phyloP scores from a whole-genome alignment of 495 filamentous ascomycete genomes.

The Annulohypoxylon maeteangense region DNA sequence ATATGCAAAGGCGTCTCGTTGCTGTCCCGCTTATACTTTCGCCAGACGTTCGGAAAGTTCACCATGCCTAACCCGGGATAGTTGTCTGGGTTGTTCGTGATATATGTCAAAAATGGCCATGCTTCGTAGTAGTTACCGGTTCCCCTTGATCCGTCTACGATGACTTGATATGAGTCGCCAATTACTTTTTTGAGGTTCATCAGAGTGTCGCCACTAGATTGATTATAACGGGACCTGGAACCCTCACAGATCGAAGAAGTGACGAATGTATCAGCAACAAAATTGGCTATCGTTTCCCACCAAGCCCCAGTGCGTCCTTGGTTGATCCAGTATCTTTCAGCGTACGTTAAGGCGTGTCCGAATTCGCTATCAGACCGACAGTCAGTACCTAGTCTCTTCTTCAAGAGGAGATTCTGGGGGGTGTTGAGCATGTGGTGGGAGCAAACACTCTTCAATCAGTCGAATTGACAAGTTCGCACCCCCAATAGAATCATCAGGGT shows the following conservation, averaged over 20 bases:
- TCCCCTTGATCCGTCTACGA: conserved; percentile 54
- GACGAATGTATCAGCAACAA: conserved; percentile 58
- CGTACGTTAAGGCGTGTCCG: conserved; percentile 57
- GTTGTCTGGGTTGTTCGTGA: conserved; percentile 57
- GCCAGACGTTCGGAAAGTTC: conserved; percentile 53
- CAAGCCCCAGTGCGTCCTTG: conserved; percentile 57
- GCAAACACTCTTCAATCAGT: not conserved
- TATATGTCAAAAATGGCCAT: conserved; percentile 56
- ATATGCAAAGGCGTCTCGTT: conserved; percentile 59
- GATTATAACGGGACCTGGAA: conserved; percentile 45
- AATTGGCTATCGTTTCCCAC: conserved; percentile 61
- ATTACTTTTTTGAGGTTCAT: conserved; percentile 58
- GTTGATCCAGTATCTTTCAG: conserved; percentile 56
- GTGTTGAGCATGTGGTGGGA: not conserved
- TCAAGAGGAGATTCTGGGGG: not conserved
- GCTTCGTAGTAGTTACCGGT: conserved; percentile 53
- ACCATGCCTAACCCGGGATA: conserved; percentile 51
- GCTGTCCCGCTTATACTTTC: conserved; percentile 54
- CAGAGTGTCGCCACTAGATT: conserved; percentile 50
- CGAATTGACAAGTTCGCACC: too few species aligned
- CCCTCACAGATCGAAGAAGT: conserved; percentile 50
- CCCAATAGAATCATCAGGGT: too few species aligned
- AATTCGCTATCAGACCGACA: conserved; percentile 44
- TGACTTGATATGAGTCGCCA: conserved; percentile 54
- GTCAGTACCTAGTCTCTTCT: not conserved